phyloP scores from a whole-genome alignment of 306 rosid species.

The Quercus dentata region DNA sequence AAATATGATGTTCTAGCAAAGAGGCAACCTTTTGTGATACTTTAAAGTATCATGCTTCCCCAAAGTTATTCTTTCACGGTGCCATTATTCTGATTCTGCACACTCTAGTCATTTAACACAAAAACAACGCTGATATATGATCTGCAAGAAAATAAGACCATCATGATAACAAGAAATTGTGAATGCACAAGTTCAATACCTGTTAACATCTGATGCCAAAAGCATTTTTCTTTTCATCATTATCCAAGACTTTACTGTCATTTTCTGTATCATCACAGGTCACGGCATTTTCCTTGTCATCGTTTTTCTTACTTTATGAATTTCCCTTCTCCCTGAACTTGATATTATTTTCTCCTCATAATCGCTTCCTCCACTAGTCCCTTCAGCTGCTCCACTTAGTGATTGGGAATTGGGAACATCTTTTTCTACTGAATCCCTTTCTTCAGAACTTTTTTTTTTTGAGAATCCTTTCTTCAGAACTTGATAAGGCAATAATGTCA shows the following conservation, averaged over 20 bases:
- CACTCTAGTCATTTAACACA: slow-evolving; percentile 35
- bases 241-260: slow-evolving; percentile 23
- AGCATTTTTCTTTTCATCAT: slow-evolving; percentile 60
- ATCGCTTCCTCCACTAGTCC: slow-evolving; percentile 20
- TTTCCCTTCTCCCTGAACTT: slow-evolving; percentile 11
- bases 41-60: slow-evolving; percentile 46
- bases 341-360: slow-evolving; percentile 24
- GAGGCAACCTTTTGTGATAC: slow-evolving; percentile 45
- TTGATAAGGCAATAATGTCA: too few species aligned
- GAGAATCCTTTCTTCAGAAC: too few species aligned
- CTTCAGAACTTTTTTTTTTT: slow-evolving; percentile 2
- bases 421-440: not conserved
- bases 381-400: slow-evolving; percentile 14
- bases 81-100: slow-evolving; percentile 2
- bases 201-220: not conserved
- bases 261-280: slow-evolving; percentile 45
- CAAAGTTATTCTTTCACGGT: slow-evolving; percentile 19
- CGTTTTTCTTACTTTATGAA: slow-evolving; percentile 7
- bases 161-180: not conserved
- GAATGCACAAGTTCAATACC: not conserved
- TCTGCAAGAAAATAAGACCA: slow-evolving; percentile 2
- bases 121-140: not conserved
- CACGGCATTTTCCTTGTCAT: slow-evolving; percentile 37
- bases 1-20: slow-evolving; percentile 17
- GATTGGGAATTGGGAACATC: not conserved